Conservation (phyloP, 148 eudicot genomes). For the Pouteria glomerata region DNA sequence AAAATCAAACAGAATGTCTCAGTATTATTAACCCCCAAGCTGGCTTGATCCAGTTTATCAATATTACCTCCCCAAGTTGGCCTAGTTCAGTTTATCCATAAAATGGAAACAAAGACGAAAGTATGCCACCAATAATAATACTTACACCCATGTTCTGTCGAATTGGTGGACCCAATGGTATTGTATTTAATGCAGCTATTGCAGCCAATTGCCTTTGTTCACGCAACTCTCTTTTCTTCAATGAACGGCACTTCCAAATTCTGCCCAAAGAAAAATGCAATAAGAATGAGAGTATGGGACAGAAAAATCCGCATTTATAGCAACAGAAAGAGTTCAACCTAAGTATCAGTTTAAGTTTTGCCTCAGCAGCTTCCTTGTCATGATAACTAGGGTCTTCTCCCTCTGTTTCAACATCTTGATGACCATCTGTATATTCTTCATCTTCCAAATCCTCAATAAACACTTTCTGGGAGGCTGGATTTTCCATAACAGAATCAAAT, state of each 20-base stretch:
- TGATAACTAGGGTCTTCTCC: slow-evolving; percentile 32
- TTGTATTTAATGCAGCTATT: slow-evolving; percentile 69
- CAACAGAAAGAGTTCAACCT: slow-evolving; percentile 41
- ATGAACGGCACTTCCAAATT: slow-evolving; percentile 70
- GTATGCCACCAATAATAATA: not conserved
- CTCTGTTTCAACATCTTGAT: slow-evolving; percentile 31
- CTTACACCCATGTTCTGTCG: slow-evolving; percentile 51
- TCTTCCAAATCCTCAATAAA: slow-evolving; percentile 27
- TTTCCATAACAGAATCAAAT: slow-evolving; percentile 23
- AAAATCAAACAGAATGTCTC: not conserved
- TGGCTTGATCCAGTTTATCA: not conserved
- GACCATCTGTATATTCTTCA: slow-evolving; percentile 24
- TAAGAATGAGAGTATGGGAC: slow-evolving; percentile 14
- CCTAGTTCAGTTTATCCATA: not conserved
- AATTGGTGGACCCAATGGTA: slow-evolving; percentile 77
- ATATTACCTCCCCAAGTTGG: not conserved
- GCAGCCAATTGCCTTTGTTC: slow-evolving; percentile 73
- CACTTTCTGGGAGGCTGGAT: slow-evolving; percentile 22
- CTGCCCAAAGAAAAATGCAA: slow-evolving; percentile 34
- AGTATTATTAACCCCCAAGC: not conserved
- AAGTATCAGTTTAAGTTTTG: slow-evolving; percentile 70
- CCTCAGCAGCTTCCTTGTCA: slow-evolving; percentile 68
- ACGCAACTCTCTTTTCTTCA: slow-evolving; percentile 53
- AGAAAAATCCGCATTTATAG: not conserved
- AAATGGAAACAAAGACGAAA: not conserved